These are phyloP conservation scores for Wakefieldia striispora DNA, from an alignment of 768 basidiomycete genomes.

Conservation along the genomic window DNA sequence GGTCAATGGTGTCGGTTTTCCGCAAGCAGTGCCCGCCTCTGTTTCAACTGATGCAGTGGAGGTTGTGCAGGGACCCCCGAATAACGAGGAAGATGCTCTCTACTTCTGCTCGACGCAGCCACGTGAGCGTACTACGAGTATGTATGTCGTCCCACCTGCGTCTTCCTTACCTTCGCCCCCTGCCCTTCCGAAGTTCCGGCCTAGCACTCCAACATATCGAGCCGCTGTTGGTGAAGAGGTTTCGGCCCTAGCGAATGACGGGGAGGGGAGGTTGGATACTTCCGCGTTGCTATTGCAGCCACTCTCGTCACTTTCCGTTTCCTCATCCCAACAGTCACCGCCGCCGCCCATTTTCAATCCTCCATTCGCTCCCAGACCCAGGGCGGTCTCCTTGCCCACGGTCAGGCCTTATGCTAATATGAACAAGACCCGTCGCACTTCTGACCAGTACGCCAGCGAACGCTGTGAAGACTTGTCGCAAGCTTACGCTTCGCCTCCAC, in stretches of 20 bases:
- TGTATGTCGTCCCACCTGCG: constrained; percentile 18
- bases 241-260: background rate
- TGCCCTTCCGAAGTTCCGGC: constrained; percentile 21
- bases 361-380: constrained; percentile 19
- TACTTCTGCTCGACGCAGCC: constrained; percentile 16
- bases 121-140: constrained; percentile 32
- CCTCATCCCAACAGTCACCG: constrained; percentile 8
- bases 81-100: constrained; percentile 26
- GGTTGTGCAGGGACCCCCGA: constrained; percentile 1
- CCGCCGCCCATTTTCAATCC: constrained; percentile 8
- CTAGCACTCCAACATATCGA: constrained; percentile 26
- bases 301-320: constrained; percentile 14
- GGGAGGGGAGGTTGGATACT: constrained; percentile 13
- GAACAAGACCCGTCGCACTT: constrained; percentile 17
- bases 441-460: constrained; percentile 15
- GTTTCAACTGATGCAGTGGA: constrained; percentile 3
- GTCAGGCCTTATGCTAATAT: background rate
- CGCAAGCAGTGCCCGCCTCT: constrained; percentile 4
- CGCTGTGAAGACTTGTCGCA: constrained; percentile 29
- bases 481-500: constrained; percentile 29
- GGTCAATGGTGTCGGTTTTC: constrained; percentile 21
- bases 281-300: constrained; percentile 32
- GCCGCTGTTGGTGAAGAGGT: constrained; percentile 4
- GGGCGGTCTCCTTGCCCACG: constrained; percentile 26
- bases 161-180: constrained; percentile 8